These are phyloP conservation scores for Saitozyma podzolica DNA, from an alignment of 768 basidiomycete species.

Conservation along the genomic window DNA sequence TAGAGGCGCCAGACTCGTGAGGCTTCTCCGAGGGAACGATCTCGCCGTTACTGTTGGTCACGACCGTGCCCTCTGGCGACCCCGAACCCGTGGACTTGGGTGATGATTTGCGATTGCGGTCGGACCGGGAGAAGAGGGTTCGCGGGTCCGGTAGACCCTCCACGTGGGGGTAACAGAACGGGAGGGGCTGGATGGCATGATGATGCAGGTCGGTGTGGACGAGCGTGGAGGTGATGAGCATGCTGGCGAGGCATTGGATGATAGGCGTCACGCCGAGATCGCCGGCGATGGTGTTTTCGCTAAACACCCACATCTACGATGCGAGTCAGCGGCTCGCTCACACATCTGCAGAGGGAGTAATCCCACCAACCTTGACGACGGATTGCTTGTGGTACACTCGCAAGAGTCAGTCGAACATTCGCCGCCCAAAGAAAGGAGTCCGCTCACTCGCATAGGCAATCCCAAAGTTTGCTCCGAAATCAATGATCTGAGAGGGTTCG, in stretches of 20 bases:
- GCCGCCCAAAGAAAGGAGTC: no score
- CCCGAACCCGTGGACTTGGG: background rate
- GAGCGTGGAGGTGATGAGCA: conserved; percentile 53
- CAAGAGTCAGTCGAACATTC: no score
- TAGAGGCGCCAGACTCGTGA: background rate
- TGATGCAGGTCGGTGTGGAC: conserved; percentile 53
- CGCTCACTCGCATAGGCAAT: conserved; percentile 39
- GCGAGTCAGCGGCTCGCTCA: background rate
- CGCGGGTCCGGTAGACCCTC: conserved; percentile 48
- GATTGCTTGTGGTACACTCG: conserved; percentile 27
- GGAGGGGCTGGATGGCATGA: conserved; percentile 38
- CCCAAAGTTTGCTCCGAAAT: conserved; percentile 47
- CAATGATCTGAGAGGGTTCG: background rate
- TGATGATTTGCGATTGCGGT: background rate
- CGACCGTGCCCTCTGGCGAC: background rate
- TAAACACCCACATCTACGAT: conserved; percentile 49
- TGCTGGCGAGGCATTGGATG: conserved; percentile 44
- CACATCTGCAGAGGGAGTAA: background rate
- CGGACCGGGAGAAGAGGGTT: conserved; percentile 12
- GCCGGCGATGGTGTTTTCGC: conserved; percentile 47
- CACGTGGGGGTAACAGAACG: conserved; percentile 52
- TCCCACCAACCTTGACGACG: conserved; percentile 18
- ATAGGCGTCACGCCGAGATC: conserved; percentile 51
- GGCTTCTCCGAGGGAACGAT: background rate
- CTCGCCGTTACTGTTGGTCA: background rate